phyloP scores from a whole-genome alignment of 179 eudicot species.

The Pouteria campechiana region DNA sequence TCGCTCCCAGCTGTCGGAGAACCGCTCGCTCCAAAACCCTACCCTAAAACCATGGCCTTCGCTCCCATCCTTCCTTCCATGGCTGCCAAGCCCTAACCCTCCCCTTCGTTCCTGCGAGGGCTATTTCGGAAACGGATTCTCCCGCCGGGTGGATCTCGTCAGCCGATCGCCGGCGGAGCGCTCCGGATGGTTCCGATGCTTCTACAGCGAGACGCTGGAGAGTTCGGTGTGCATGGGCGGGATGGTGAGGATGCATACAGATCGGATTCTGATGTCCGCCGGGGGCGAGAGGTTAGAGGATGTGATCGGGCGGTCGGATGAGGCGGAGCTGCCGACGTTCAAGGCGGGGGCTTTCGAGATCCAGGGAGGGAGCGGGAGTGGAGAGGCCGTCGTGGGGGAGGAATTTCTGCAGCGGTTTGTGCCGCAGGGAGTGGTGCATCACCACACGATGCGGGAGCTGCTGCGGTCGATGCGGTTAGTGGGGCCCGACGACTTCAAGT shows the following conservation, averaged over 20 bases:
- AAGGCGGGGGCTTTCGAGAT: slow-evolving; percentile 59
- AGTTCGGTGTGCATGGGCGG: slow-evolving; percentile 81
- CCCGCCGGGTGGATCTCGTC: slow-evolving; percentile 23
- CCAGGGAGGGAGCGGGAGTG: slow-evolving; percentile 4
- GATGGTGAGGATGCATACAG: slow-evolving; percentile 51
- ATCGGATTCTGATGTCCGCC: slow-evolving; percentile 50
- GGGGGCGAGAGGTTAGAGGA: slow-evolving; percentile 77
- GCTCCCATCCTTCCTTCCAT: slow-evolving; percentile 82
- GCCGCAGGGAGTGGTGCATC: slow-evolving; percentile 24
- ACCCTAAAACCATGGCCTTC: slow-evolving; percentile 69
- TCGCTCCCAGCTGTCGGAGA: neutral
- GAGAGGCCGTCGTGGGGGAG: slow-evolving; percentile 22
- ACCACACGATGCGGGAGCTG: slow-evolving; percentile 67
- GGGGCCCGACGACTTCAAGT: slow-evolving; percentile 29
- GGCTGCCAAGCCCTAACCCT: slow-evolving; percentile 20
- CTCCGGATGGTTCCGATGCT: slow-evolving; percentile 67
- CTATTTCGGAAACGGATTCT: slow-evolving; percentile 83
- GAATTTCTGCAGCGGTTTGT: slow-evolving; percentile 39
- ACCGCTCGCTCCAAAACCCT: slow-evolving; percentile 1
- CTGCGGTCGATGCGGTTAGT: slow-evolving; percentile 44
- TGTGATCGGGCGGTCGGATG: slow-evolving; percentile 71
- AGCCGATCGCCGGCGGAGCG: slow-evolving; percentile 4
- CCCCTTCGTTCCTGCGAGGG: slow-evolving; percentile 56
- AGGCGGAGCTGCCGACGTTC: slow-evolving; percentile 63
- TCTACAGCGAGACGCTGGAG: slow-evolving; percentile 41